These are phyloP conservation scores for Drechmeria coniospora DNA, from an alignment of 2,329 filamentous ascomycete genomes.

Conservation along the genomic window DNA sequence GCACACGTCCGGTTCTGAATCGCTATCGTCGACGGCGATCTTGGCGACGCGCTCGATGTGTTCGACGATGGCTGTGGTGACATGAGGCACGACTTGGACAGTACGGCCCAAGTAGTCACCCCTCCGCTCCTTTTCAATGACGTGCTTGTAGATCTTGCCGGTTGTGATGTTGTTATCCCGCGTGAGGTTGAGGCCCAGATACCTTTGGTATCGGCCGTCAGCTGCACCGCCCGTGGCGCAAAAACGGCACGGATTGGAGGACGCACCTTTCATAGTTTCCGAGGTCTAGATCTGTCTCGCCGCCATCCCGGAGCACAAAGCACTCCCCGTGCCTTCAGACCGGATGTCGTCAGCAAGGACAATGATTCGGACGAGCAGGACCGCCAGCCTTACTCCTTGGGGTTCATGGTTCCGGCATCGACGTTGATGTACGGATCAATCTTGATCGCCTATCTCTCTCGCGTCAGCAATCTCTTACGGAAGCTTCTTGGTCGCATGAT, in stretches of 20 bases:
- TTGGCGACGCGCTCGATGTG: conserved; percentile 80
- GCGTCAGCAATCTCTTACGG: conserved; percentile 1
- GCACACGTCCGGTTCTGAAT: conserved; percentile 75
- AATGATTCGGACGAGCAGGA: neutral
- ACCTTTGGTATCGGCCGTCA: conserved; percentile 19
- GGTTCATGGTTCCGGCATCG: conserved; percentile 14
- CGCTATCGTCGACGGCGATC: conserved; percentile 74
- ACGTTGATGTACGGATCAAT: conserved; percentile 35
- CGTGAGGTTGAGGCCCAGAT: conserved; percentile 67
- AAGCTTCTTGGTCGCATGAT: too few relatives aligned
- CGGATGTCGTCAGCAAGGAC: conserved; percentile 3
- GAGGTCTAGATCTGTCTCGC: conserved; percentile 39
- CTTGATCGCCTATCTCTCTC: conserved; percentile 5
- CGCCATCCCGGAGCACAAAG: conserved; percentile 74
- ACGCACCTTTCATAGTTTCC: conserved; percentile 37
- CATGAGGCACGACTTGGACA: conserved; percentile 81
- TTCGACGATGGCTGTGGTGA: conserved; percentile 82
- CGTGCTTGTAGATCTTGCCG: conserved; percentile 85
- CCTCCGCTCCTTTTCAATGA: conserved; percentile 54
- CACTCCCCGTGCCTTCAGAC: conserved; percentile 64
- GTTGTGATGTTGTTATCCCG: conserved; percentile 94
- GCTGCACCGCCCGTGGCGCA: neutral
- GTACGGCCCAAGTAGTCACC: conserved; percentile 78
- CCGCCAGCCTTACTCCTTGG: conserved; percentile 14
- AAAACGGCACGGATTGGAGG: neutral